Evolutionary conservation across 371 early-diverging fungal species (phyloP).

Genomic region (Apophysomyces trapeziformis): DNA sequence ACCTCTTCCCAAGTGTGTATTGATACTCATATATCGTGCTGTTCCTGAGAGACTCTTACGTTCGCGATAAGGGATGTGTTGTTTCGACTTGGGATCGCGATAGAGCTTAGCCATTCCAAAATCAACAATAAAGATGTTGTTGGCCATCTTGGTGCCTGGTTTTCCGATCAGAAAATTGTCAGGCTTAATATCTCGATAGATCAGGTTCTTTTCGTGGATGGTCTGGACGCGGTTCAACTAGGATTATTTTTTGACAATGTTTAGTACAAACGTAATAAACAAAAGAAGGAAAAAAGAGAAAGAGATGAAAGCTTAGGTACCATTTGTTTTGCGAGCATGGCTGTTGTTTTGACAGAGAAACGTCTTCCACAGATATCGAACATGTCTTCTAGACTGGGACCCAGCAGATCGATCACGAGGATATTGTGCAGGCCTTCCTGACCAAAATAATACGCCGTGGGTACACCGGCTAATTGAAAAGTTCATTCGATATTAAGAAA

Average conservation of each 20-base stretch:
- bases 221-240: slow-evolving; percentile 90
- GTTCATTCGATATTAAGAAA: too few relatives aligned
- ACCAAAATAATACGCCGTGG: slow-evolving; percentile 91
- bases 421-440: slow-evolving; percentile 94
- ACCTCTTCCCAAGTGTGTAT: slow-evolving; percentile 90
- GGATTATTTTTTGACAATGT: neutral
- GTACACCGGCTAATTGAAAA: slow-evolving; percentile 70
- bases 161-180: slow-evolving; percentile 98
- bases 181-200: slow-evolving; percentile 99
- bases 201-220: slow-evolving; percentile 95
- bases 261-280: neutral
- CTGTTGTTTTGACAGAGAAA: slow-evolving; percentile 91
- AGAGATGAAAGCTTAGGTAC: slow-evolving; percentile 34
- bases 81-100: slow-evolving; percentile 86
- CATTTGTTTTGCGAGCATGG: slow-evolving; percentile 97
- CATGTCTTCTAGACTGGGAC: slow-evolving; percentile 94
- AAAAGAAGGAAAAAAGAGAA: slow-evolving; percentile 9
- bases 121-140: slow-evolving; percentile 82
- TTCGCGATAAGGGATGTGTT: slow-evolving; percentile 89
- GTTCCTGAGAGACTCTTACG: slow-evolving; percentile 94
- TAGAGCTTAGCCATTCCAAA: slow-evolving; percentile 97
- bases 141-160: slow-evolving; percentile 65
- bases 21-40: slow-evolving; percentile 95
- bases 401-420: slow-evolving; percentile 95
- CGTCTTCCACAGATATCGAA: slow-evolving; percentile 93